Evolutionary conservation across 306 rosid species (phyloP), one percentile per base, ranked within the genome.

Genomic region (Sophora flavescens): DNA sequence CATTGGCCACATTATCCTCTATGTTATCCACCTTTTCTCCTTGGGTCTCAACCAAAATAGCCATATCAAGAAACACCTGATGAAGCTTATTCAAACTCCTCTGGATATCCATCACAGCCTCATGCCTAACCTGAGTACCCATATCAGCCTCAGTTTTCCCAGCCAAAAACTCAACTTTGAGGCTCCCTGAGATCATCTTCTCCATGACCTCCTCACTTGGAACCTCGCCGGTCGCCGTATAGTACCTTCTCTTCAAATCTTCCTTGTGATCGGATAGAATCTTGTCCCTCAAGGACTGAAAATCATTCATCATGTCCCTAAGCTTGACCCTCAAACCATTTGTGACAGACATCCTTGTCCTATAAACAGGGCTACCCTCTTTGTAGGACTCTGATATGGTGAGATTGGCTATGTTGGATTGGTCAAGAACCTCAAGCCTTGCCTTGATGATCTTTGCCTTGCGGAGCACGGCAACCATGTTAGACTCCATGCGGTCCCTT

Each of bases 31-130:
- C 36, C 51, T 91, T 82, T 26, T 88, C 93, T 16, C 96, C 97
- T 65, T 91, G 97, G 12, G 89, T 83, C 84, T 95, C 97, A 48
- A 95, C 93, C 82, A 92, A 74, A 82, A 95, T 82, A 57, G 97
- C 98, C 99, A 95, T 95, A 74, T 92, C 99, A 72, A 95, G 90
- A 78, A 95, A 95, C 53, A 96, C 96, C 63, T 96, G 97, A 28
- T 92, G 97, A 81, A 96, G 96, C 88, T 89, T 92, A 18, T 86
- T 88, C 93, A 96, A 87, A 74, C 99, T 96, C 74, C 83, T 90
- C 80, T 88, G 96, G 6, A 92, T 86, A 80, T 96, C 93, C 84
- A 88, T 78, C 83, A 88, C 92, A 0, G 93, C 89, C 67, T 91
- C 91, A n/a, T 96, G 93, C 79, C 96, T 80, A 3, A 78, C 86